Evolutionary conservation across 129 eudicot species (phyloP).

Genomic region (Tanacetum coccineum): DNA sequence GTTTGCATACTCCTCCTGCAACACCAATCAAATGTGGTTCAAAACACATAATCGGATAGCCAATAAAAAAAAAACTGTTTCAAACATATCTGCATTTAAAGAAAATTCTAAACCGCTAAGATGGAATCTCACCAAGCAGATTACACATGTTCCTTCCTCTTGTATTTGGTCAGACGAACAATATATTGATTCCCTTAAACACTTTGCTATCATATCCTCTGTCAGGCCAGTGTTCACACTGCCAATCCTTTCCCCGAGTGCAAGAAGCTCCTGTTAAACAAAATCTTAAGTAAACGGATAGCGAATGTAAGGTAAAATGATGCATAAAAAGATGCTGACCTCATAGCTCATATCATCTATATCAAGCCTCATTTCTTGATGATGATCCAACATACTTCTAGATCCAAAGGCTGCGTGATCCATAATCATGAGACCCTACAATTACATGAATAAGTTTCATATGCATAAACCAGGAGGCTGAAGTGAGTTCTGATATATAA

Average conservation of each 20-base stretch:
- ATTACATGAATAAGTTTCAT: constrained; percentile 19
- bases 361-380: constrained; percentile 60
- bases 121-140: constrained; percentile 60
- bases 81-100: constrained; percentile 3
- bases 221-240: constrained; percentile 60
- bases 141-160: constrained; percentile 59
- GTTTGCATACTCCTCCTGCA: constrained; percentile 63
- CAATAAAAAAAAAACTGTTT: background rate
- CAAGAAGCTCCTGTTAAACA: constrained; percentile 61
- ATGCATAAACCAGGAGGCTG: background rate
- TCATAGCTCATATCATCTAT: constrained; percentile 63
- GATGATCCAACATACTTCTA: constrained; percentile 47
- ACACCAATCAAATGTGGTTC: constrained; percentile 2
- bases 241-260: constrained; percentile 66
- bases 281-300: background rate
- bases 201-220: constrained; percentile 40
- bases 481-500: constrained; percentile 8
- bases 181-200: constrained; percentile 47
- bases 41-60: background rate
- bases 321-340: constrained; percentile 25
- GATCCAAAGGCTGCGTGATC: constrained; percentile 49
- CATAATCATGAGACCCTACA: constrained; percentile 50
- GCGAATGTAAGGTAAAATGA: background rate
- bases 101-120: background rate
- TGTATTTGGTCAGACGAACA: constrained; percentile 49